Percentiles rank a stretch among this genome's conserved stretches.
phyloP scores from a whole-genome alignment of 139 green algal genomes.

The Diplosphaera chodatii region DNA sequence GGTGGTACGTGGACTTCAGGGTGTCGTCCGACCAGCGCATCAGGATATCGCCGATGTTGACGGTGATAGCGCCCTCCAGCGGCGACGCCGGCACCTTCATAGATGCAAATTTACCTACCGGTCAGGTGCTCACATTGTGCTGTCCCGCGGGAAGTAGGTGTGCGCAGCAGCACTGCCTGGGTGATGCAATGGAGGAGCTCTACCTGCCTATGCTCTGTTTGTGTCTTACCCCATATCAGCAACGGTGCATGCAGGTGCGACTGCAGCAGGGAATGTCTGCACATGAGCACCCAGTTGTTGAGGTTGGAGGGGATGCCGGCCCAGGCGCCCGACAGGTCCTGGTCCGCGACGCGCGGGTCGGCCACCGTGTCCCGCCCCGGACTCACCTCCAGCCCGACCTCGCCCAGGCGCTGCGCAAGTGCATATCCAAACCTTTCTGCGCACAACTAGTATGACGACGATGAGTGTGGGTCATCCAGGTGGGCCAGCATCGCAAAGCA shows the following conservation, averaged over 20 bases:
- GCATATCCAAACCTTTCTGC: too few species aligned
- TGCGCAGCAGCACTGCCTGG: too few species aligned
- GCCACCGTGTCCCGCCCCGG: conserved; percentile 1
- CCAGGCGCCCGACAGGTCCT: neutral
- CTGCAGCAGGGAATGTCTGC: too few species aligned
- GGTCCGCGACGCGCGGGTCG: neutral
- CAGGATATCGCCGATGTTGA: conserved; percentile 30
- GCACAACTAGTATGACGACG: neutral
- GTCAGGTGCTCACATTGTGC: too few species aligned
- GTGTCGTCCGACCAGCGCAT: conserved; percentile 23
- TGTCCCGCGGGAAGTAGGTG: too few species aligned
- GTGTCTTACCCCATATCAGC: too few species aligned
- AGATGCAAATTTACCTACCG: neutral
- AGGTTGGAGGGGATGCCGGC: neutral
- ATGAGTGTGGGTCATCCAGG: too few species aligned
- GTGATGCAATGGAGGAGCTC: too few species aligned
- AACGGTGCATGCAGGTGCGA: too few species aligned
- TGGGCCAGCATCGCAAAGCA: too few species aligned
- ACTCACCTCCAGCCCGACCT: neutral
- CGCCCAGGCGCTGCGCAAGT: neutral
- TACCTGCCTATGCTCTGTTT: too few species aligned
- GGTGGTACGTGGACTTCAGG: conserved; percentile 31
- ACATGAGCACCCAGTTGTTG: neutral
- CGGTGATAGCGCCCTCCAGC: conserved; percentile 16
- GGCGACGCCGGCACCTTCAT: neutral